A percentile compares a stretch with the other conserved stretches of the same genome.
phyloP scores from a whole-genome alignment of 306 rosid species.

The Lagenaria siceraria region DNA sequence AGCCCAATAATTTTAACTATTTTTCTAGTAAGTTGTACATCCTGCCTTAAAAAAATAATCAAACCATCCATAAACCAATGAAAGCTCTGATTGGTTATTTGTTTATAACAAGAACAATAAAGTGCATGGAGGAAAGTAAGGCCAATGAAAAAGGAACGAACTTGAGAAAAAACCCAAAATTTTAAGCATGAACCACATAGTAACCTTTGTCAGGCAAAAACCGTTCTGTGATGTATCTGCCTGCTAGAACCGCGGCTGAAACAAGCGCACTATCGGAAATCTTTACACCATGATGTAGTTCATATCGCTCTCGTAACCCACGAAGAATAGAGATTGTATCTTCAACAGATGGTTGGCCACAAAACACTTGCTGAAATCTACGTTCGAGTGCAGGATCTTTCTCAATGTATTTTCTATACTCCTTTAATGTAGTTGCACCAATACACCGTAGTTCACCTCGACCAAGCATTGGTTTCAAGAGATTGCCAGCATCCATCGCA shows the following conservation, averaged over 20 bases:
- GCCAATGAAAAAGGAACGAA: not conserved
- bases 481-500: conserved; percentile 99
- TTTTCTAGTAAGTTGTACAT: not conserved
- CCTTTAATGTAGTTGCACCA: conserved; percentile 91
- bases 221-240: conserved; percentile 80
- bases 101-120: not conserved
- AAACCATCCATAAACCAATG: not conserved
- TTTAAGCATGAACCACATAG: not conserved
- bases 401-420: conserved; percentile 85
- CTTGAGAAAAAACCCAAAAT: not conserved
- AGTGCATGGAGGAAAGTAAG: not conserved
- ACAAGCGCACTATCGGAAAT: conserved; percentile 96
- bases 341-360: conserved; percentile 86
- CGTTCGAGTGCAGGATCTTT: conserved; percentile 98
- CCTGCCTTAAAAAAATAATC: not conserved
- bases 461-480: conserved; percentile 97
- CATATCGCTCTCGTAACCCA: conserved; percentile 93
- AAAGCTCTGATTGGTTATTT: not conserved
- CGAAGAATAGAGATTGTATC: conserved; percentile 93
- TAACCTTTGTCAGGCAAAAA: conserved; percentile 92
- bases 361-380: conserved; percentile 91
- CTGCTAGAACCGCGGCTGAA: conserved; percentile 90
- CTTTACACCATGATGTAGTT: conserved; percentile 96
- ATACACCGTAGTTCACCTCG: conserved; percentile 96
- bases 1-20: not conserved